Percentiles rank a stretch among this genome's conserved stretches.
Evolutionary conservation across 1,284 basidiomycete genomes (phyloP).

Genomic region (Omphalotus olearius): DNA sequence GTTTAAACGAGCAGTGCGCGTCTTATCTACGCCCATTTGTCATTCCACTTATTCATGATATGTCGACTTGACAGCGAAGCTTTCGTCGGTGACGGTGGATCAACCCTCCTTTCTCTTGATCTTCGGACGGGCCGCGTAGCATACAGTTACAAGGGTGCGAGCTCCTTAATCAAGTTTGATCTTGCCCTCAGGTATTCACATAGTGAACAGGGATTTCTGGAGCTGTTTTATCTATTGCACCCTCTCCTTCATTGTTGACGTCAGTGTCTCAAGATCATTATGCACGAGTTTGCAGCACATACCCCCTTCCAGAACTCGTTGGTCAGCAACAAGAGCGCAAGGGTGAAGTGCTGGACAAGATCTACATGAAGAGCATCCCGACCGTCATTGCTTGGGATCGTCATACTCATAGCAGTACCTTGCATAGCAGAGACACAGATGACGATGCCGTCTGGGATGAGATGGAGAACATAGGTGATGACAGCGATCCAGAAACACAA

Average conservation of each 20-base stretch:
- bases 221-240: constrained; percentile 59
- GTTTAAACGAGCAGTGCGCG: constrained; percentile 68
- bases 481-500: neutral
- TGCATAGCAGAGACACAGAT: constrained; percentile 20
- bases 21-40: neutral
- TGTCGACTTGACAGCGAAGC: constrained; percentile 49
- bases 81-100: constrained; percentile 73
- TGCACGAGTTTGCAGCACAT: constrained; percentile 69
- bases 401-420: constrained; percentile 2
- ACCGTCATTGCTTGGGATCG: constrained; percentile 59
- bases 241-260: constrained; percentile 47
- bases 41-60: neutral
- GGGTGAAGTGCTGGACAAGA: constrained; percentile 64
- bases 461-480: constrained; percentile 40
- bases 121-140: constrained; percentile 66
- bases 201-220: constrained; percentile 56
- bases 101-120: constrained; percentile 69
- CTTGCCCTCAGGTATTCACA: neutral
- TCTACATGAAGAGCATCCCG: constrained; percentile 65
- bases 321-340: constrained; percentile 57
- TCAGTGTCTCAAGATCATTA: constrained; percentile 68
- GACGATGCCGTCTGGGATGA: constrained; percentile 48
- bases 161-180: neutral
- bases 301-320: constrained; percentile 45
- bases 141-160: constrained; percentile 70